Evolutionary conservation across 2,329 filamentous ascomycete species (phyloP), one percentile per base, ranked within the genome.

Genomic region (Penicillium freii): DNA sequence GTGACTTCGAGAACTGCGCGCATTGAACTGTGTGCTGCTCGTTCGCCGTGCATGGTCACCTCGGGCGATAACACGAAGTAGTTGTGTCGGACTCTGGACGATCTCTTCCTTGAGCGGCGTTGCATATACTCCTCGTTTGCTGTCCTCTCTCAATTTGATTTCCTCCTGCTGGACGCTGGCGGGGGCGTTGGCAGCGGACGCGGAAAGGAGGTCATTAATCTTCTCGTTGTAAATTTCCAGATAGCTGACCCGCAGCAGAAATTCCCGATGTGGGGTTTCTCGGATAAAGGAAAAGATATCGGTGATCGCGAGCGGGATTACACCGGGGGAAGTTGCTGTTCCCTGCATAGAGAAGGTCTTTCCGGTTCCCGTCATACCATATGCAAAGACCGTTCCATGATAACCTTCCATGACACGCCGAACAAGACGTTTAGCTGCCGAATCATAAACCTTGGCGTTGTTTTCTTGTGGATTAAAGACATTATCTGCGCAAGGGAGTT

Each of bases 311-410:
- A 97, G 81, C 7, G 94, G 94, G 55, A 99, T 99, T 29, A 99
- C 94, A 78, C 94, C 94, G 1, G 94, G 94, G 39, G 92, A 96
- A 3, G 90, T 91, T 45, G 92, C 92, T 11, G 94, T 99, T 66
- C 94, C 94, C 79, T 99, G 94, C 94, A 99, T 99, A 39, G 93
- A 97, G 74, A 97, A 99, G 0, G 94, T 99, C 79, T 99, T 99
- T 66, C 94, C 94, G 0, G 94, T 97, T 61, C 94, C 94, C 4
- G 94, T 99, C 92, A 97, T 97, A 71, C 94, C 94, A 73, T 99
- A 99, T 19, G 93, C 93, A 73, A 99, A 97, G 25, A 99, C 94
- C 1, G 94, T 99, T 58, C 93, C 94, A 70, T 97, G 93, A 73
- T 97, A 99, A 42, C 94, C 94, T 79, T 99, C 94, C 94, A 99